Evolutionary conservation across 768 basidiomycete species (phyloP).

Genomic region (Tricholoma hemisulphureum): DNA sequence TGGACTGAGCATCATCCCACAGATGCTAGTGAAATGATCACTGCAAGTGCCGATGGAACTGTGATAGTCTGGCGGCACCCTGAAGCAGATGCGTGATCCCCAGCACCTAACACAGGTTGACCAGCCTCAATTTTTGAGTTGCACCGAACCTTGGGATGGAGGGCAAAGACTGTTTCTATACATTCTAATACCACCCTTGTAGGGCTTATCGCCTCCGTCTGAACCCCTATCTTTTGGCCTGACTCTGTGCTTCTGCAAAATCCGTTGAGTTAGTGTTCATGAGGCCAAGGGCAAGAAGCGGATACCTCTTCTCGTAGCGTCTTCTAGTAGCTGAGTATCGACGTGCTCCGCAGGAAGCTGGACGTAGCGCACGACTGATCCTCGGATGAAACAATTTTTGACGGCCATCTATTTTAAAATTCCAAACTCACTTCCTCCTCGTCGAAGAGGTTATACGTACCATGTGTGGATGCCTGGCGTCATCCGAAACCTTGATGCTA

Average conservation of each 20-base stretch:
- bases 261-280: background rate
- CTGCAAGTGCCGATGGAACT: conserved; percentile 87
- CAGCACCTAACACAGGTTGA: background rate
- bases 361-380: conserved; percentile 97
- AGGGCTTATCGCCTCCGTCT: background rate
- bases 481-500: conserved; percentile 88
- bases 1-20: conserved; percentile 91
- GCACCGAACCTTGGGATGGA: background rate
- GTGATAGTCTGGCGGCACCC: conserved; percentile 83
- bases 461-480: conserved; percentile 96
- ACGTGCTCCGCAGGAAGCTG: conserved; percentile 90
- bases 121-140: no score
- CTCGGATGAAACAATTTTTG: conserved; percentile 98
- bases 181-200: background rate
- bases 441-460: conserved; percentile 40
- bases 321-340: conserved; percentile 93
- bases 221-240: conserved; percentile 38
- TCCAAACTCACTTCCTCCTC: background rate
- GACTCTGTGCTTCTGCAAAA: conserved; percentile 44
- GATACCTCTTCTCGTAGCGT: conserved; percentile 91
- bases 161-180: background rate
- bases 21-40: conserved; percentile 80
- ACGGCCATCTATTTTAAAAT: conserved; percentile 78
- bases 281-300: conserved; percentile 9
- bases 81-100: conserved; percentile 13